Evolutionary conservation across 345 rosid genomes (phyloP).

Genomic region (Laguncularia racemosa): DNA sequence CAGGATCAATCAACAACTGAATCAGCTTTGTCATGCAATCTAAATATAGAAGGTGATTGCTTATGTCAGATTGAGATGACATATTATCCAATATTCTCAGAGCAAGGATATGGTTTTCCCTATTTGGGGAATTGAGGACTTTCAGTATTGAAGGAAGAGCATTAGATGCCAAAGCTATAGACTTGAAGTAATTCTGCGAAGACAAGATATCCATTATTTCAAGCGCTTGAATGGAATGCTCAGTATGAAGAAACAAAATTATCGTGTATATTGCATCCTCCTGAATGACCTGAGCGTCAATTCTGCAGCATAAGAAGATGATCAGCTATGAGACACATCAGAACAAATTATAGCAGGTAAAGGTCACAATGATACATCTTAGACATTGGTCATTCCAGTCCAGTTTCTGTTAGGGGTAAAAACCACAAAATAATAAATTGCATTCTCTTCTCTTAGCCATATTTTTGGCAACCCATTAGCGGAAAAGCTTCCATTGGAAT

Average conservation of each 20-base stretch:
- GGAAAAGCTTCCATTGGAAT: no score
- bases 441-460: no score
- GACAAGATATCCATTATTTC: constrained; percentile 24
- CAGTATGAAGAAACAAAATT: constrained; percentile 22
- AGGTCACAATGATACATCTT: no score
- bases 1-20: constrained; percentile 14
- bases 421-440: no score
- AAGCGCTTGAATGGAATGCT: constrained; percentile 16
- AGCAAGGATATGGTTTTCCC: constrained; percentile 11
- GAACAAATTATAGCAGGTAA: no score
- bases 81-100: constrained; percentile 24
- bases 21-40: constrained; percentile 26
- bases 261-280: constrained; percentile 22
- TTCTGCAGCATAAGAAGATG: constrained; percentile 15
- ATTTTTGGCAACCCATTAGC: no score
- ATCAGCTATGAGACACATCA: neutral
- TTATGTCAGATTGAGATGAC: constrained; percentile 13
- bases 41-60: constrained; percentile 26
- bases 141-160: constrained; percentile 22
- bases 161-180: constrained; percentile 18
- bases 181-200: constrained; percentile 9
- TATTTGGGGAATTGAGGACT: constrained; percentile 17
- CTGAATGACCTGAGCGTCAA: constrained; percentile 11
- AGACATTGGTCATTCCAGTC: no score
- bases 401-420: no score